Percentiles rank a stretch among this genome's conserved stretches.
Conservation (phyloP, 2,329 filamentous ascomycete species). For the Hypoxylon sp. region DNA sequence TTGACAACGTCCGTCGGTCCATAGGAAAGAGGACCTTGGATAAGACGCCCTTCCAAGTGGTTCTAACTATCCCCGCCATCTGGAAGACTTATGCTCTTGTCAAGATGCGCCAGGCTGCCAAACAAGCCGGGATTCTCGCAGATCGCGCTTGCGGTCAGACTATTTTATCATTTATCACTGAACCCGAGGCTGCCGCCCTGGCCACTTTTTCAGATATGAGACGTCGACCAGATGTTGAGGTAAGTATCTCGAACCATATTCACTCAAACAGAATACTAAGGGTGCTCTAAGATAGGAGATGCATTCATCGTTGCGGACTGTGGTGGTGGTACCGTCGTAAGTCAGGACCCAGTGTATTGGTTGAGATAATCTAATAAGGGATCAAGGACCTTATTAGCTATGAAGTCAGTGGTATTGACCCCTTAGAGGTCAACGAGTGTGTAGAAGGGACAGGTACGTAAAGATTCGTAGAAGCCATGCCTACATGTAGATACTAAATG, state of each 20-base stretch:
- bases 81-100: constrained; percentile 48
- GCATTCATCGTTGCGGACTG: constrained; percentile 4
- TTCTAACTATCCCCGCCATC: constrained; percentile 51
- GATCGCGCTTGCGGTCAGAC: constrained; percentile 36
- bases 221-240: constrained; percentile 3
- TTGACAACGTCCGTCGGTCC: constrained; percentile 38
- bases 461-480: background rate
- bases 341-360: background rate
- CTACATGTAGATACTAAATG: background rate
- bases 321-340: constrained; percentile 4
- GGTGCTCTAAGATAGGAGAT: background rate
- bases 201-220: constrained; percentile 31
- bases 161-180: constrained; percentile 43
- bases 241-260: background rate
- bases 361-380: background rate
- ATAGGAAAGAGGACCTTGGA: constrained; percentile 36
- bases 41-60: constrained; percentile 36
- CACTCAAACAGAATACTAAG: background rate
- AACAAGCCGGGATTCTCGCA: constrained; percentile 43
- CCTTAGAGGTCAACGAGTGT: constrained; percentile 2
- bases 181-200: constrained; percentile 50
- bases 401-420: background rate
- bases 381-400: constrained; percentile 4
- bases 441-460: constrained; percentile 12
- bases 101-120: constrained; percentile 43